Evolutionary conservation across 352 stramenopile species (phyloP), one percentile per base, ranked within the genome.

Genomic region (Globisporangium barbulae): DNA sequence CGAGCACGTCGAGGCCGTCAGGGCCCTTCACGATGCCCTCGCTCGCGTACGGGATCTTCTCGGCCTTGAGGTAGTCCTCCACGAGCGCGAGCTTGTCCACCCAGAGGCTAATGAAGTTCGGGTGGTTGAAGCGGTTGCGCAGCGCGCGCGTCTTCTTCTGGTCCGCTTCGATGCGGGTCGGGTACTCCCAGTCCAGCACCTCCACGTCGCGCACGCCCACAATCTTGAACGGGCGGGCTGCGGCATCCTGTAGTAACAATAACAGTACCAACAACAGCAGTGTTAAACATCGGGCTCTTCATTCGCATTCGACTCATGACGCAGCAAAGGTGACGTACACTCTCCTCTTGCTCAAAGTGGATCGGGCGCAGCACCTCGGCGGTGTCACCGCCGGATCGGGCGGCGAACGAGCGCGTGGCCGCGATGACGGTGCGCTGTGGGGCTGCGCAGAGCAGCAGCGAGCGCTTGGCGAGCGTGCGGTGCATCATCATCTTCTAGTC

Each of bases 41-140:
- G 62, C 68, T 82, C 4, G 65, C 54, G 72, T 78, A 74, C 7
- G 83, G 79, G 52, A 92, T 78, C 37, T 88, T 79, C 65, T 91
- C 64, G 42, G 78, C 65, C 69, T 88, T 75, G 21, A 94, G 72
- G 61, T 84, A 93, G 31, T 70, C 58, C 61, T 91, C 79, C 31
- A 89, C 81, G 63, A 83, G 75, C 31, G 63, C 54, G 31, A 94
- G 71, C 67, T 89, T 82, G 69, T 94, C 85, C 52, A 94, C 79
- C 76, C 81, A 94, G 19, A 94, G 69, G 44, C 81, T 91, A 64
- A 94, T 88, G 67, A 93, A 94, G 79, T 94, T 94, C 15, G 83
- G 77, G 66, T 88, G 67, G 45, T 76, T 61, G 71, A 91, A 94
- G 41, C 79, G 80, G 73, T 94, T 94, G 72, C 85, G 83, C 50